Evolutionary conservation across 2,329 filamentous ascomycete genomes (phyloP).

Genomic region (Neonectria coccinea): DNA sequence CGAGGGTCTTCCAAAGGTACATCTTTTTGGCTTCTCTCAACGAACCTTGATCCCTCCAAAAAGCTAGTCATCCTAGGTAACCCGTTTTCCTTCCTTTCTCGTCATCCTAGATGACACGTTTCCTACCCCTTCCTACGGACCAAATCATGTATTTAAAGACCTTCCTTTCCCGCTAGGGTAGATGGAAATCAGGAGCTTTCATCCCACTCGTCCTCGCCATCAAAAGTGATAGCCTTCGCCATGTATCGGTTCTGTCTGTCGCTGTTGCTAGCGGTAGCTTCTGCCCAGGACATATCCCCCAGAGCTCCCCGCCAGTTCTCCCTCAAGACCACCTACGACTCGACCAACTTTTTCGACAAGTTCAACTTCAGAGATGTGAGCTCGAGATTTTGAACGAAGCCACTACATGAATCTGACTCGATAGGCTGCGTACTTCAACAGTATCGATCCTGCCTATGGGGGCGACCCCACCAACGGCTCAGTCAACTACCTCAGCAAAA

Average conservation of each 20-base stretch:
- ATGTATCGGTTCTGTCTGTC: background rate
- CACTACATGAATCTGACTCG: background rate
- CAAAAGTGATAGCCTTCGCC: background rate
- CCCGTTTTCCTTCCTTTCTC: too few species aligned
- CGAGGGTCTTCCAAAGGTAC: too few species aligned
- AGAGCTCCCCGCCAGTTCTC: constrained; percentile 15
- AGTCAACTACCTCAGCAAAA: constrained; percentile 63
- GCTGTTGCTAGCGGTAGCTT: background rate
- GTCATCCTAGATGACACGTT: too few species aligned
- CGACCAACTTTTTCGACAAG: constrained; percentile 59
- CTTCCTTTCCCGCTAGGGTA: too few species aligned
- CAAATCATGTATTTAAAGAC: too few species aligned
- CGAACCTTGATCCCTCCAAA: too few species aligned
- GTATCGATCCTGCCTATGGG: constrained; percentile 34
- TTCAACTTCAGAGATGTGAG: constrained; percentile 51
- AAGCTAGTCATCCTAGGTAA: too few species aligned
- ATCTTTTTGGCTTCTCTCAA: too few species aligned
- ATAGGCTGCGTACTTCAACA: background rate
- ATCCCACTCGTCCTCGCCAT: too few species aligned
- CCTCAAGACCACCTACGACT: constrained; percentile 30
- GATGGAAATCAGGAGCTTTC: too few species aligned
- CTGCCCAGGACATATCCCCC: constrained; percentile 2
- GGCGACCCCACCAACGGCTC: constrained; percentile 75
- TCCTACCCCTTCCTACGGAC: too few species aligned
- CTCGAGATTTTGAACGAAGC: background rate